Evolutionary conservation across 768 basidiomycete species (phyloP).

Genomic region (Cyathus striatus): DNA sequence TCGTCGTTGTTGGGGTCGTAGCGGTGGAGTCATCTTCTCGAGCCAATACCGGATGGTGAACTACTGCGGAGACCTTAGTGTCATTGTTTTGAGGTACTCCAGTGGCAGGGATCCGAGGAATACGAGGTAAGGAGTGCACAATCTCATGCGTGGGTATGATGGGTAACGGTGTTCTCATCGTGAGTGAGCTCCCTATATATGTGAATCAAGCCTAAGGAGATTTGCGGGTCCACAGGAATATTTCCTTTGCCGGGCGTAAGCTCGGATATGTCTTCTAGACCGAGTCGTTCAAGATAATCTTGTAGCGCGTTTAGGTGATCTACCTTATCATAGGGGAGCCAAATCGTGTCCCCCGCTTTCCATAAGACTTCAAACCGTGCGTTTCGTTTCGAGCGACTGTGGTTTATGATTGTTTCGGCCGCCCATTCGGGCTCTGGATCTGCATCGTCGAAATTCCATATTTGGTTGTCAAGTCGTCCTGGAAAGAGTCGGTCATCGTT

Average conservation of each 20-base stretch:
- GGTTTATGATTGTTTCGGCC: conserved; percentile 10
- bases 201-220: neutral
- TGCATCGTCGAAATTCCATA: conserved; percentile 6
- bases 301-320: conserved; percentile 2
- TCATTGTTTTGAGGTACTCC: too few species aligned
- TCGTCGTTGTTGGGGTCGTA: too few species aligned
- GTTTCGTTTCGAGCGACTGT: conserved; percentile 3
- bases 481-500: conserved; percentile 30
- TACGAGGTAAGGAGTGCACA: too few species aligned
- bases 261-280: neutral
- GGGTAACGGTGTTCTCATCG: too few species aligned
- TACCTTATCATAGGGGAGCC: neutral
- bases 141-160: too few species aligned
- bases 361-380: neutral
- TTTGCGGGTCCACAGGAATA: neutral
- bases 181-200: too few species aligned
- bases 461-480: conserved; percentile 11
- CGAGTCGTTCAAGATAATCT: neutral
- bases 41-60: too few species aligned
- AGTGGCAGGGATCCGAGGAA: too few species aligned
- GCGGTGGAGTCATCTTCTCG: too few species aligned
- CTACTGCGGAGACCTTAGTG: too few species aligned
- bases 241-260: neutral
- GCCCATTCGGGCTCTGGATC: conserved; percentile 15
- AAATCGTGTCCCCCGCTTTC: neutral